Evolutionary conservation across 305 asterid genomes (phyloP).

Genomic region (Lippia alba): DNA sequence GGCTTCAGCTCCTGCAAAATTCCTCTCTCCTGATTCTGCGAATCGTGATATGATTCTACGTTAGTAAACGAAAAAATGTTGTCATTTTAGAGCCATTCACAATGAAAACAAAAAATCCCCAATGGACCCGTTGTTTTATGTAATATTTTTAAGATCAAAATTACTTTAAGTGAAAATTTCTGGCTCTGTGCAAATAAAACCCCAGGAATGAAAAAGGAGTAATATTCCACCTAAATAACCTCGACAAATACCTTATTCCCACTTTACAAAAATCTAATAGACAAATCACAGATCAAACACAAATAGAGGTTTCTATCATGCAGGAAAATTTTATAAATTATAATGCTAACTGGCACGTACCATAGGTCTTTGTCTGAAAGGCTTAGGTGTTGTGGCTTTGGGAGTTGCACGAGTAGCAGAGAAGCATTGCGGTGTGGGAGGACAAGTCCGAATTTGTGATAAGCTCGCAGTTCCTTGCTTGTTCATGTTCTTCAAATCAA

Average conservation of each 20-base stretch:
- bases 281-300: background rate
- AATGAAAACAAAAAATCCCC: too few relatives aligned
- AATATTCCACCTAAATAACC: too few relatives aligned
- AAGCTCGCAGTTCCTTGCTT: conserved; percentile 41
- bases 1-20: conserved; percentile 62
- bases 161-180: too few relatives aligned
- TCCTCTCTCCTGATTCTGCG: conserved; percentile 59
- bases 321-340: too few relatives aligned
- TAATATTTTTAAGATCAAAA: too few relatives aligned
- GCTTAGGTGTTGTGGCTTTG: conserved; percentile 50
- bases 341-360: conserved; percentile 38
- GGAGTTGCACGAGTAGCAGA: conserved; percentile 52
- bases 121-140: too few relatives aligned
- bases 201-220: too few relatives aligned
- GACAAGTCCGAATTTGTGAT: conserved; percentile 71
- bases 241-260: background rate
- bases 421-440: conserved; percentile 97
- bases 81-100: too few relatives aligned
- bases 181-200: too few relatives aligned
- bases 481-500: conserved; percentile 61
- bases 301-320: background rate
- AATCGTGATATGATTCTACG: background rate
- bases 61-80: background rate
- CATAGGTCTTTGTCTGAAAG: conserved; percentile 53
- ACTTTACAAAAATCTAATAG: background rate